Evolutionary conservation across 352 stramenopile species (phyloP).

Genomic region (Pythium volutum): DNA sequence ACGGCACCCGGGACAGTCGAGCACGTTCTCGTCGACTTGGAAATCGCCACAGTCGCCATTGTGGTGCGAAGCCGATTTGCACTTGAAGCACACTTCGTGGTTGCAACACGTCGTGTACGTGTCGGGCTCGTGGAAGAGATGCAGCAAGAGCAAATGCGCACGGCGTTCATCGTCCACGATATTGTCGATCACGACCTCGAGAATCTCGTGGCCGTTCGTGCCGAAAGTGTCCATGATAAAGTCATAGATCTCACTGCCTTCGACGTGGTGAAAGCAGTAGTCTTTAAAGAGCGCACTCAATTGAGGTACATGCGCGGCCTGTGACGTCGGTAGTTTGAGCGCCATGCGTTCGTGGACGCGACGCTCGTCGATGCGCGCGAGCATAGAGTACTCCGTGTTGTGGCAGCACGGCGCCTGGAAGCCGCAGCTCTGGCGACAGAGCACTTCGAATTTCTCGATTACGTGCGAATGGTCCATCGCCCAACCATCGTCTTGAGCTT

Average conservation of each 20-base stretch:
- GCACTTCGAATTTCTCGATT: conserved; percentile 52
- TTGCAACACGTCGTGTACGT: conserved; percentile 48
- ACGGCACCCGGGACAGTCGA: conserved; percentile 50
- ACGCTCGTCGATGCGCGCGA: conserved; percentile 24
- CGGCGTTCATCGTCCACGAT: conserved; percentile 57
- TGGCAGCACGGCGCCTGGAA: conserved; percentile 65
- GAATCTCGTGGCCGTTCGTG: conserved; percentile 17
- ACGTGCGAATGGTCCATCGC: conserved; percentile 40
- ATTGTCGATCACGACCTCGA: conserved; percentile 35
- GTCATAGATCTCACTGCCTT: conserved; percentile 32
- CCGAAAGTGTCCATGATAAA: conserved; percentile 31
- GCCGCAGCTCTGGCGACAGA: conserved; percentile 56
- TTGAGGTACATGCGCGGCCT: conserved; percentile 20
- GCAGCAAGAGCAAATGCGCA: conserved; percentile 43
- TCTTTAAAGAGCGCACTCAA: conserved; percentile 26
- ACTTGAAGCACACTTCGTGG: conserved; percentile 55
- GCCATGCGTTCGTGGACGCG: conserved; percentile 2
- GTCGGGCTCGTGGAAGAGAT: conserved; percentile 43
- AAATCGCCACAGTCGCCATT: conserved; percentile 53
- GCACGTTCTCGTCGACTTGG: conserved; percentile 43
- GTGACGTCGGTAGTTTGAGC: conserved; percentile 21
- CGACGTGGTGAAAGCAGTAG: conserved; percentile 41
- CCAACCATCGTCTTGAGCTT: conserved; percentile 6
- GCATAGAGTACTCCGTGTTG: conserved; percentile 54
- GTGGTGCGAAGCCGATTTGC: conserved; percentile 47